These are phyloP conservation scores for Aspergillus bombycis DNA, from an alignment of 2,329 filamentous ascomycete species.

Conservation along the genomic window DNA sequence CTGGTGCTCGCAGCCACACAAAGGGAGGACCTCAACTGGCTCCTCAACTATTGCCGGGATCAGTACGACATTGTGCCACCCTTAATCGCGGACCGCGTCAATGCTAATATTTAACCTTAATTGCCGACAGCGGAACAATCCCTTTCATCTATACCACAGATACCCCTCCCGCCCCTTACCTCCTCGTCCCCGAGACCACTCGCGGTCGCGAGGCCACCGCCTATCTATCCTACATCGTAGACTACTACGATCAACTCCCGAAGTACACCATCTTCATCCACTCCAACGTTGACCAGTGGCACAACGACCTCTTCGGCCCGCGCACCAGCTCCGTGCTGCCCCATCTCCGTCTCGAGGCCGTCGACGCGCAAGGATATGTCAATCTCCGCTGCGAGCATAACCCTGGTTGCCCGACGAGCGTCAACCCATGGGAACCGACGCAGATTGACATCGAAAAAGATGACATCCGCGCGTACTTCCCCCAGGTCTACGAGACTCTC, in stretches of 20 bases:
- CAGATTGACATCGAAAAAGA: slow-evolving; percentile 26
- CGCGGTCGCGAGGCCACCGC: slow-evolving; percentile 66
- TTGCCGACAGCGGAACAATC: slow-evolving; percentile 17
- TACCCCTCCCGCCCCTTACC: slow-evolving; percentile 22
- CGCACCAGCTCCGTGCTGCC: slow-evolving; percentile 32
- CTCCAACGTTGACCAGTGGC: slow-evolving; percentile 59
- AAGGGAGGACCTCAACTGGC: slow-evolving; percentile 24
- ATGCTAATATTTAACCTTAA: not conserved
- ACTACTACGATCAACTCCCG: slow-evolving; percentile 62
- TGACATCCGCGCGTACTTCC: slow-evolving; percentile 31
- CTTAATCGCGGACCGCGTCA: no score
- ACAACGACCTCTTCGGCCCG: slow-evolving; percentile 54
- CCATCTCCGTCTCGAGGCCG: slow-evolving; percentile 39
- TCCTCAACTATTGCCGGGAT: slow-evolving; percentile 25
- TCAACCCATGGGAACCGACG: slow-evolving; percentile 33
- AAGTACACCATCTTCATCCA: slow-evolving; percentile 66
- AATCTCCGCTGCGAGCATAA: slow-evolving; percentile 42
- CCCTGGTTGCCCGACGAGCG: slow-evolving; percentile 44
- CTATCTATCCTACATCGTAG: slow-evolving; percentile 64
- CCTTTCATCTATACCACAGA: slow-evolving; percentile 36
- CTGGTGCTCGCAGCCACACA: slow-evolving; percentile 24
- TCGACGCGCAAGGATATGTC: slow-evolving; percentile 43
- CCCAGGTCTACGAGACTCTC: slow-evolving; percentile 29
- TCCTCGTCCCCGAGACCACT: slow-evolving; percentile 30
- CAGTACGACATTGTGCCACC: slow-evolving; percentile 13